These are phyloP conservation scores for Cyclotella cryptica DNA, from an alignment of 108 stramenopile species.

Conservation along the genomic window DNA sequence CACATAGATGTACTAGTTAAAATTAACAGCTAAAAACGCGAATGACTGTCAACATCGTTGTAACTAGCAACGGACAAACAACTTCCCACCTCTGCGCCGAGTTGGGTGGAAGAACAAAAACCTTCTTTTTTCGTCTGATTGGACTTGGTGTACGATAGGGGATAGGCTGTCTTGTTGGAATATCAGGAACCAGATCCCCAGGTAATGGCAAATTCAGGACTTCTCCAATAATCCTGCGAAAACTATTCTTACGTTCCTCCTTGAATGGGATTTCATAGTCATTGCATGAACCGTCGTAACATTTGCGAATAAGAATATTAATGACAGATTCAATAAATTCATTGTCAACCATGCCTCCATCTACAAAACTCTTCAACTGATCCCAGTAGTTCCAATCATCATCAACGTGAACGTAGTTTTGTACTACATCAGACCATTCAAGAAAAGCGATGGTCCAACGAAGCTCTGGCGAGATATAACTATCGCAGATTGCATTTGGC, in stretches of 20 bases:
- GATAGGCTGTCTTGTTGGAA: neutral
- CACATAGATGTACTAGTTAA: too few species aligned
- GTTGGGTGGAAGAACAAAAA: neutral
- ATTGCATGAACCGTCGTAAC: constrained; percentile 26
- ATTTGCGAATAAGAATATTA: constrained; percentile 23
- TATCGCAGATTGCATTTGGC: constrained; percentile 41
- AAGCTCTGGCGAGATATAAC: constrained; percentile 28
- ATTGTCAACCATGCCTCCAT: constrained; percentile 20
- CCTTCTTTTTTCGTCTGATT: neutral
- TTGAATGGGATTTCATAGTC: constrained; percentile 12
- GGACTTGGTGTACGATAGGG: neutral
- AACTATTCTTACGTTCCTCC: constrained; percentile 14
- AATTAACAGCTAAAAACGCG: too few species aligned
- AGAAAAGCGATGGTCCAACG: constrained; percentile 74
- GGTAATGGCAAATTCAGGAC: constrained; percentile 16
- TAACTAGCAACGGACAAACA: neutral
- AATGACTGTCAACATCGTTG: too few species aligned
- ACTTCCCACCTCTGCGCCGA: neutral
- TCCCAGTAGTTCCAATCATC: constrained; percentile 34
- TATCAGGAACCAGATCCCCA: neutral
- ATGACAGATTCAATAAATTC: constrained; percentile 14
- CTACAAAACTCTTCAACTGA: constrained; percentile 14
- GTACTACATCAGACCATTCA: constrained; percentile 78
- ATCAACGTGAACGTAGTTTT: constrained; percentile 52
- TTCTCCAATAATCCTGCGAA: constrained; percentile 21